Evolutionary conservation across 208 protist genomes (phyloP).

Genomic region (Acanthamoeba polyphaga): DNA sequence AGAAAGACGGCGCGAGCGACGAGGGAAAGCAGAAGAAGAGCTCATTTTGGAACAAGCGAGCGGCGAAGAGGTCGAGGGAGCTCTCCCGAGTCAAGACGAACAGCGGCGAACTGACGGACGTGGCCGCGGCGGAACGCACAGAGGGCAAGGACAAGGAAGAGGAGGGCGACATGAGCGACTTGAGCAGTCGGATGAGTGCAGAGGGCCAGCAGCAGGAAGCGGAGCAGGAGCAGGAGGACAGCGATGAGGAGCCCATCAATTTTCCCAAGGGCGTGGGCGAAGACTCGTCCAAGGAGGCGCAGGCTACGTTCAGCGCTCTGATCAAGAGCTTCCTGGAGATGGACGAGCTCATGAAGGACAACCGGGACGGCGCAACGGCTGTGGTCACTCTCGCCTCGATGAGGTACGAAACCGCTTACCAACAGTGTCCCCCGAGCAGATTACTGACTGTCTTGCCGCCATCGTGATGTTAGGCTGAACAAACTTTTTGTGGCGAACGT

Average conservation of each 20-base stretch:
- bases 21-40: neutral
- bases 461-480: neutral
- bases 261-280: constrained; percentile 10
- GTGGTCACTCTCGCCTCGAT: constrained; percentile 50
- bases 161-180: neutral
- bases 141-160: constrained; percentile 13
- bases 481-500: constrained; percentile 77
- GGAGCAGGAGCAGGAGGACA: constrained; percentile 28
- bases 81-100: neutral
- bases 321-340: constrained; percentile 67
- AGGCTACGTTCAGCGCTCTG: constrained; percentile 4
- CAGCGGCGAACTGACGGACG: neutral
- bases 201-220: constrained; percentile 3
- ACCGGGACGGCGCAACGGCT: constrained; percentile 63
- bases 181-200: neutral
- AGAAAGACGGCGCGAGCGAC: neutral
- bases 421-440: neutral
- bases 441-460: neutral
- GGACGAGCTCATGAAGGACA: constrained; percentile 73
- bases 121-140: neutral
- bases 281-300: constrained; percentile 26
- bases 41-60: constrained; percentile 58
- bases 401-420: neutral
- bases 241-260: constrained; percentile 25
- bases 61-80: constrained; percentile 18